phyloP scores from a whole-genome alignment of 1,284 basidiomycete genomes.

The Cutaneotrichosporon mucoides region DNA sequence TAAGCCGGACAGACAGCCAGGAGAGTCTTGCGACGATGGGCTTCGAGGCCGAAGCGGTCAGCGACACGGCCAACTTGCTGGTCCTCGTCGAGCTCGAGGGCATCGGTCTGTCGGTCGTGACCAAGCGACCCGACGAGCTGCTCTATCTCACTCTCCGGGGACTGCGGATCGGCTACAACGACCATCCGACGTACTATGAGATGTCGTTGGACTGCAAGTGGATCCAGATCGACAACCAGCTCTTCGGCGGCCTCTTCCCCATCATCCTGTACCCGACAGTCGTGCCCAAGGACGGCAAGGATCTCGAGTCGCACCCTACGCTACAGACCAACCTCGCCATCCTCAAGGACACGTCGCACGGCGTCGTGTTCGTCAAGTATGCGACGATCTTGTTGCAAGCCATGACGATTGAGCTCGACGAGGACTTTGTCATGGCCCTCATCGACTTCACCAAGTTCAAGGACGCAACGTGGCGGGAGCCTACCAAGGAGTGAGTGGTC shows the following conservation, averaged over 20 bases:
- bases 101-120: constrained; percentile 88
- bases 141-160: constrained; percentile 79
- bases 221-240: constrained; percentile 95
- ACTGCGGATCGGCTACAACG: constrained; percentile 80
- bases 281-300: constrained; percentile 72
- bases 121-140: constrained; percentile 82
- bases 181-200: constrained; percentile 75
- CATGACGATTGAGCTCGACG: constrained; percentile 91
- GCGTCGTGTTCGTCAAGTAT: constrained; percentile 95
- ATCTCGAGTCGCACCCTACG: constrained; percentile 81
- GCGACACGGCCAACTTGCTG: constrained; percentile 64
- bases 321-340: constrained; percentile 84
- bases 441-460: constrained; percentile 89
- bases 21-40: constrained; percentile 48
- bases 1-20: constrained; percentile 19
- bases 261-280: constrained; percentile 95
- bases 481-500: constrained; percentile 63
- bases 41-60: constrained; percentile 80
- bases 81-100: constrained; percentile 80
- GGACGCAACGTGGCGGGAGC: constrained; percentile 81
- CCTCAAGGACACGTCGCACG: constrained; percentile 71
- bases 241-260: constrained; percentile 93
- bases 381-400: constrained; percentile 92
- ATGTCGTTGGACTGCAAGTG: constrained; percentile 79
- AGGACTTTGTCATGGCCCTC: constrained; percentile 90